A percentile compares a stretch with the other conserved stretches of the same genome.
Evolutionary conservation across 306 rosid species (phyloP).

Genomic region (Prunus campanulata): DNA sequence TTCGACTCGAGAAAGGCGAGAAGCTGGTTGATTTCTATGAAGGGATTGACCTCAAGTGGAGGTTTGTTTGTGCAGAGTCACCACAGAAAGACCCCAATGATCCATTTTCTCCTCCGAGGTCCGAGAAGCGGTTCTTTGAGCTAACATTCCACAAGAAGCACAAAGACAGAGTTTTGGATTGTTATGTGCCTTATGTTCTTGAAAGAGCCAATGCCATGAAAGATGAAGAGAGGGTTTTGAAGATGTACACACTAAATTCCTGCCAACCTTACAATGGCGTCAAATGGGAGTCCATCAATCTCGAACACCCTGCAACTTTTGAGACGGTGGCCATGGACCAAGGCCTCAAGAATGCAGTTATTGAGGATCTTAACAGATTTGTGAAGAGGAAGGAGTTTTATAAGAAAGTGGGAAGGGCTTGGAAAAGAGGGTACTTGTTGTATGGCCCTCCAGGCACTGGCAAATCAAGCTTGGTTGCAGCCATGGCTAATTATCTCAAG

Average conservation of each 20-base stretch:
- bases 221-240: conserved; percentile 47
- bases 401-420: conserved; percentile 79
- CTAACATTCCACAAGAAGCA: conserved; percentile 56
- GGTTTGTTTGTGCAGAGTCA: conserved; percentile 32
- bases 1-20: conserved; percentile 68
- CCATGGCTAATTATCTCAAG: conserved; percentile 84
- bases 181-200: conserved; percentile 55
- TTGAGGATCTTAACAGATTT: conserved; percentile 66
- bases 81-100: conserved; percentile 34
- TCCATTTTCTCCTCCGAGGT: neutral
- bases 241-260: conserved; percentile 58
- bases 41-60: conserved; percentile 49
- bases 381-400: conserved; percentile 73
- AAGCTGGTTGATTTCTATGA: conserved; percentile 39
- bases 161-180: conserved; percentile 29
- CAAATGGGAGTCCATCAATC: conserved; percentile 72
- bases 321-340: conserved; percentile 80
- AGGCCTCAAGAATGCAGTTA: conserved; percentile 32
- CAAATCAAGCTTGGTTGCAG: conserved; percentile 86
- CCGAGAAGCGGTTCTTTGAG: conserved; percentile 58
- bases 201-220: conserved; percentile 41
- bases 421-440: conserved; percentile 86
- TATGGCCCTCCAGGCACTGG: conserved; percentile 95
- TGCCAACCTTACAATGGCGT: conserved; percentile 21
- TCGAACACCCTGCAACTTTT: conserved; percentile 80